Base-by-base conservation (phyloP, 1,139 yeast species). In the Debaryomycetaceae sp. region DNA sequence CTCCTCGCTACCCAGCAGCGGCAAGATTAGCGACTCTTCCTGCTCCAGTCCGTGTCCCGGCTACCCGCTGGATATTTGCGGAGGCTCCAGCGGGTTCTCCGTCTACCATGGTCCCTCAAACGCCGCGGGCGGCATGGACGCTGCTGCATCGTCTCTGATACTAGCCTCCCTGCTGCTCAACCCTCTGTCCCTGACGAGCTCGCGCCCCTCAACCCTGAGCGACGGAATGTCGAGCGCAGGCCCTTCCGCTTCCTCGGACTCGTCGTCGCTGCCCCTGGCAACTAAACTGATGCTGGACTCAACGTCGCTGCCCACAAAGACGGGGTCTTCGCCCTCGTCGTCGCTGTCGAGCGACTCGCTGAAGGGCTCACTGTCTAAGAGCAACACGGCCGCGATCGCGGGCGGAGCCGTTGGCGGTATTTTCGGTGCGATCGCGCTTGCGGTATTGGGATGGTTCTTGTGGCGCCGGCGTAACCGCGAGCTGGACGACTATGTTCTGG, bases 351-450 rank as follows among this genome's bases (percentile, higher is more conserved):
- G 18, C 16, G 13, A 12, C 12, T 0, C 5, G 5, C 18, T 15
- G 6, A 26, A 14, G 16, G 26, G 13, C 19, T 11, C 24, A 23
- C 32, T 32, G 21, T 34, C 32, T 11, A 28, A 32, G 20, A 28
- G 57, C 12, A 60, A 56, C 28, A 47, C 53, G 4, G 82, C 76
- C 4, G 73, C 82, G 22, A 73, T 77, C 26, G 78, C 69, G 12
- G 85, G 85, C 12, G 81, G 81, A 16, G 82, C 70, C 2, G 77
- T 75, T 11, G 85, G 83, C 16, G 80, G 70, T 4, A 50, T 73
- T 13, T 40, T 71, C 3, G 59, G 60, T 5, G 44, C 67, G 5
- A 36, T 74, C n/a, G 14, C 8, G 10, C 12, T 15, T 8, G 72
- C 62, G 3, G 60, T 55, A 1, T 45, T 55, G 1, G 41, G 65